Conservation (phyloP, 345 rosid species). For the Populus ilicifolia region DNA sequence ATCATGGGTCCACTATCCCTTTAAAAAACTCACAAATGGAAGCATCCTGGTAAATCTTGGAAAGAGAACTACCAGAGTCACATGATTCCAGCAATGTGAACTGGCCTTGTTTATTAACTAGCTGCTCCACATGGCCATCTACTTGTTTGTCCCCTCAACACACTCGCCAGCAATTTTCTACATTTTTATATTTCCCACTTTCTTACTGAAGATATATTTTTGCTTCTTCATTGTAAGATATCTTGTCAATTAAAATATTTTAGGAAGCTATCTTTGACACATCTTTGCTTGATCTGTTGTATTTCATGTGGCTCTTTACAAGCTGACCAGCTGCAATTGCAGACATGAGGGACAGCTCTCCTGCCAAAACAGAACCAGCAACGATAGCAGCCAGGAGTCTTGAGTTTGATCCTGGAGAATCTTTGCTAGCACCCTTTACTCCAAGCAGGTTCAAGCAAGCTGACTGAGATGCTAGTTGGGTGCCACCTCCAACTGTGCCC, state of each 20-base stretch:
- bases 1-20: background rate
- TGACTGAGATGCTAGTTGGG: conserved; percentile 83
- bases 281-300: conserved; percentile 80
- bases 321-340: conserved; percentile 93
- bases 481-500: conserved; percentile 89
- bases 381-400: conserved; percentile 66
- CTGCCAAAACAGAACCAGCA: conserved; percentile 79
- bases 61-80: background rate
- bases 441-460: conserved; percentile 80
- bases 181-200: background rate
- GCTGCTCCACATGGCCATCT: background rate
- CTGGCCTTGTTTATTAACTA: background rate
- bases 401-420: conserved; percentile 67
- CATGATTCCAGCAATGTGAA: background rate
- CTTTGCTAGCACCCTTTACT: conserved; percentile 68
- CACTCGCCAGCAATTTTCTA: background rate
- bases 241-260: background rate
- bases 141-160: background rate
- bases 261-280: conserved; percentile 36
- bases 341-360: conserved; percentile 82
- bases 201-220: background rate
- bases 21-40: background rate
- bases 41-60: background rate
- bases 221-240: background rate
- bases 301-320: conserved; percentile 82